Evolutionary conservation across 768 basidiomycete species (phyloP), one percentile per base, ranked within the genome.

Genomic region (Leccinellum albellum): DNA sequence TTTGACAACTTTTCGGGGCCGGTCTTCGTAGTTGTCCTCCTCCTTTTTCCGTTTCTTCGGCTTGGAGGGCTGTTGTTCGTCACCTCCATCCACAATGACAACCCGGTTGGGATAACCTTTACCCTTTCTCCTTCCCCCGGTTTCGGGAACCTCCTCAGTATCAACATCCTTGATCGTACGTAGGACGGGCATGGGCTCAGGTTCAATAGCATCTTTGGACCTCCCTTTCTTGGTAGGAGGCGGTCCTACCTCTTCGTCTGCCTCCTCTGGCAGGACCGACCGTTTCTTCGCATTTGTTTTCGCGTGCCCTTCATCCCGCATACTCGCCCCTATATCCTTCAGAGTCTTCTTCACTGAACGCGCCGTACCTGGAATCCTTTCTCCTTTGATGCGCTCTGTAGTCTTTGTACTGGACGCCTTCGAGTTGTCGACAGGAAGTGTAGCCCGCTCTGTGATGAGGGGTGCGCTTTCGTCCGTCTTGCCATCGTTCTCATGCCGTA

Each of bases 1-100:
- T 33, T 61, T 66, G 26, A 55, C 58, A 42, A 32, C 46, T 57
- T 73, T 71, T 31, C 48, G 54, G 46, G 67, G 67, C 54, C 55
- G 60, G 14, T 71, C 59, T 15, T 69, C 58, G 14, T 66, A 53
- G 3, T 60, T 54, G 14, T 61, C 69, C 9, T 60, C 57, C n/a
- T 60, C 58, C 23, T 63, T 58, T 63, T 60, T 58, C 52, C 64
- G 58, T 42, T 68, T 70, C 44, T 57, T 54, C 4, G 31, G 35
- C 51, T 62, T 66, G 7, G 58, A 28, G 13, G 28, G 57, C 42
- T 12, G 56, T n/a, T 53, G 44, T 20, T 35, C 23, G 3, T 29
- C 50, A 3, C 40, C 57, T 2, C 29, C 50, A 44, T 61, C 46
- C 20, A 12, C 42, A 17, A 10, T 29, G 6, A 54, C 14, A 20